Conservation (phyloP, 306 rosid species). For the Biancaea sappan region DNA sequence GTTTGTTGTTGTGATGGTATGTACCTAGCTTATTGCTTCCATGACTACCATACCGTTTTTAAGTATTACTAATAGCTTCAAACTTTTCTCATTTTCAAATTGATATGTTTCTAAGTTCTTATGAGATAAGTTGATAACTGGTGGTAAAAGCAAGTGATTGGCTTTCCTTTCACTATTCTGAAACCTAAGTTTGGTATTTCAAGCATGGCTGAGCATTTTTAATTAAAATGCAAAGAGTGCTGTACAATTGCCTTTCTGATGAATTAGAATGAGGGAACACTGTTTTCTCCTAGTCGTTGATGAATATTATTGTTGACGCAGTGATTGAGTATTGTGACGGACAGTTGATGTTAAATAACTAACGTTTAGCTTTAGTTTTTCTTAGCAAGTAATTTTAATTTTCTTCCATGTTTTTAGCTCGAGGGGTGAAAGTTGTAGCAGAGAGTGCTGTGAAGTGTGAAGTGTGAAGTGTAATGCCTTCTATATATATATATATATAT, state of each 20-base stretch:
- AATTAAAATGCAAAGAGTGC: neutral
- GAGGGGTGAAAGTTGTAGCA: neutral
- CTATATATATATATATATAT: neutral
- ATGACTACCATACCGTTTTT: conserved; percentile 3
- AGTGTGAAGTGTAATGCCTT: neutral
- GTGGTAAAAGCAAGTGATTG: neutral
- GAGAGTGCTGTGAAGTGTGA: neutral
- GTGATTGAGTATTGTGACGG: neutral
- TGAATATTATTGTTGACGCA: neutral
- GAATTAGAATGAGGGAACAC: neutral
- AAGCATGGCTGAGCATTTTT: neutral
- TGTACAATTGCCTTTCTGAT: neutral
- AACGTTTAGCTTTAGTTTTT: no score
- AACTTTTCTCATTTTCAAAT: neutral
- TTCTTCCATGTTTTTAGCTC: neutral
- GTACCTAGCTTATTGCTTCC: conserved; percentile 22
- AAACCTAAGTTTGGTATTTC: neutral
- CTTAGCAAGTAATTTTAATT: neutral
- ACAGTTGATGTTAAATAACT: neutral
- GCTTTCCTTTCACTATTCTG: neutral
- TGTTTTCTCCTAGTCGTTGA: neutral
- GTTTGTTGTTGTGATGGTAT: conserved; percentile 98
- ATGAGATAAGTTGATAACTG: neutral
- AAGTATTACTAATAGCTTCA: neutral
- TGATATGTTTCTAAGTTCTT: neutral